Percentiles rank a stretch among this genome's conserved stretches.
Evolutionary conservation across 2,329 filamentous ascomycete species (phyloP).

Genomic region (Cercospora sp.): DNA sequence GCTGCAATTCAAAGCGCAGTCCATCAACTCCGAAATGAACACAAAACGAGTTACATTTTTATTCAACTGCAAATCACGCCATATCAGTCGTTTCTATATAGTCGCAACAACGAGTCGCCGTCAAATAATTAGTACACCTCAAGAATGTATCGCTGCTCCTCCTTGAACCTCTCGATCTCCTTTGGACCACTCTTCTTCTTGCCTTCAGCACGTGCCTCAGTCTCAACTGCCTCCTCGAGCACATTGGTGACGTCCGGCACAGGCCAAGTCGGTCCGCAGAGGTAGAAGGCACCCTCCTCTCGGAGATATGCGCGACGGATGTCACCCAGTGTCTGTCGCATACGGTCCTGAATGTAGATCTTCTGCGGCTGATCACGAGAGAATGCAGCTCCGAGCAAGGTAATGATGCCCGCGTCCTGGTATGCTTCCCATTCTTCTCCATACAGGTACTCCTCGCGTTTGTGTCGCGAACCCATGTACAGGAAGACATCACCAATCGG

Average conservation of each 20-base stretch:
- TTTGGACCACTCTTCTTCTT: conserved; percentile 46
- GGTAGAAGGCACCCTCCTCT: conserved; percentile 90
- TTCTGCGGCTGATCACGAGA: conserved; percentile 96
- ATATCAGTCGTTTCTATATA: not conserved
- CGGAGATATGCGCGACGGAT: conserved; percentile 84
- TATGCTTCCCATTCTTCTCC: conserved; percentile 99
- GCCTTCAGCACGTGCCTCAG: conserved; percentile 63
- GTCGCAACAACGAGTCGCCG: not conserved
- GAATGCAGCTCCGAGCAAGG: conserved; percentile 88
- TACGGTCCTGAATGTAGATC: conserved; percentile 99
- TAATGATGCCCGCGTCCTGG: conserved; percentile 91
- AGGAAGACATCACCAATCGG: conserved; percentile 89
- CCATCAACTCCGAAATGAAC: not conserved
- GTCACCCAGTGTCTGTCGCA: conserved; percentile 81
- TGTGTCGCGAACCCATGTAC: conserved; percentile 95
- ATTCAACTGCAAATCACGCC: not conserved
- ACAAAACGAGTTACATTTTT: not conserved
- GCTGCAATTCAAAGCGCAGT: not conserved
- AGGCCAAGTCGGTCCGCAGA: conserved; percentile 97
- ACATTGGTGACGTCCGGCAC: conserved; percentile 95
- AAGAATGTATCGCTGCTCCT: conserved; percentile 87
- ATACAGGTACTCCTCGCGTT: conserved; percentile 97
- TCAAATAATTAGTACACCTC: conserved; percentile 75
- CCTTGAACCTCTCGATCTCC: conserved; percentile 97
- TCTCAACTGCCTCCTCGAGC: conserved; percentile 84